Evolutionary conservation across 2,329 filamentous ascomycete species (phyloP).

Genomic region (Hysterium pulicare): DNA sequence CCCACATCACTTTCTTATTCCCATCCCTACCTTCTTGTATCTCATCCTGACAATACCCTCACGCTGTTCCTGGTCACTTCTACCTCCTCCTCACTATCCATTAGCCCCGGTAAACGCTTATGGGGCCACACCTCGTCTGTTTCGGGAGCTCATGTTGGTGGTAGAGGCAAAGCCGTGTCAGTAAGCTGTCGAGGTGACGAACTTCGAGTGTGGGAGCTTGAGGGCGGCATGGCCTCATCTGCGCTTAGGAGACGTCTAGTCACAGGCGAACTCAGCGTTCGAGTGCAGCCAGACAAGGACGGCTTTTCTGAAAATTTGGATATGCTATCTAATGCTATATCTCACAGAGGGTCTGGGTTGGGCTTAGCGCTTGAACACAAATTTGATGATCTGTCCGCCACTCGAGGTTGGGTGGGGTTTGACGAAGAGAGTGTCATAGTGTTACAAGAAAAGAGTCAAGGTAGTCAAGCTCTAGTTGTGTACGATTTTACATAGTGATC

Average conservation of each 20-base stretch:
- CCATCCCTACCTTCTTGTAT: conserved; percentile 82
- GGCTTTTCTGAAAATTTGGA: conserved; percentile 10
- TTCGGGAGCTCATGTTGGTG: conserved; percentile 78
- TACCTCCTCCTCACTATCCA: conserved; percentile 59
- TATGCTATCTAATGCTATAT: conserved; percentile 17
- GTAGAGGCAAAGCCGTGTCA: conserved; percentile 84
- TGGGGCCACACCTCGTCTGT: conserved; percentile 93
- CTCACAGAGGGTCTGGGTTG: conserved; percentile 29
- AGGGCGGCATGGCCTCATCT: conserved; percentile 59
- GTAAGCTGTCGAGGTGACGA: conserved; percentile 71
- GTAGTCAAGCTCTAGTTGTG: conserved; percentile 70
- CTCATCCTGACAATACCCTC: conserved; percentile 83
- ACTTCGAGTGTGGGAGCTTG: conserved; percentile 80
- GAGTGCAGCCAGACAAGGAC: conserved; percentile 44
- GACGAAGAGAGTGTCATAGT: conserved; percentile 92
- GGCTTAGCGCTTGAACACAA: conserved; percentile 33
- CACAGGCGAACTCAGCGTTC: conserved; percentile 52
- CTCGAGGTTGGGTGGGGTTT: conserved; percentile 72
- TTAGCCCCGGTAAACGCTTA: conserved; percentile 71
- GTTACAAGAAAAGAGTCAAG: conserved; percentile 66
- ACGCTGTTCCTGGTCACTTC: conserved; percentile 79
- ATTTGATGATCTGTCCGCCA: conserved; percentile 42
- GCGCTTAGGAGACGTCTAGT: conserved; percentile 39
- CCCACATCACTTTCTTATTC: conserved; percentile 53
- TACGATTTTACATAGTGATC: conserved; percentile 74